Percentiles rank a stretch among this genome's conserved stretches.
Conservation (phyloP, 2,329 filamentous ascomycete genomes). For the Trichophyton verrucosum region DNA sequence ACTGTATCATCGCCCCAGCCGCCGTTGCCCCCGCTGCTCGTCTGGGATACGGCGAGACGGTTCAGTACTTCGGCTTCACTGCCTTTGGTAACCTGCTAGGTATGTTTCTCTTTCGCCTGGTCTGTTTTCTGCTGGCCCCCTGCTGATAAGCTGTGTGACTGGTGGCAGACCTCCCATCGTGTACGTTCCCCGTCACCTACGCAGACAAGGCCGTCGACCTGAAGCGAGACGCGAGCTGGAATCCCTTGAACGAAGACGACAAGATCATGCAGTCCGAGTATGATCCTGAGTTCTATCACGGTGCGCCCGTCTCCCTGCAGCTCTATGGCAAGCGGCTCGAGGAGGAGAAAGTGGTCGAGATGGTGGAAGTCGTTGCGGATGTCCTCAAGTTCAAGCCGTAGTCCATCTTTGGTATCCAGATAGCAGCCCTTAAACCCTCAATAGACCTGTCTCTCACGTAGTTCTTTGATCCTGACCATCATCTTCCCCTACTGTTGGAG, state of each 20-base stretch:
- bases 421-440: background rate
- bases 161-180: slow-evolving; percentile 18
- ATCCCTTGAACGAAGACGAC: slow-evolving; percentile 18
- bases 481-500: background rate
- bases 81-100: slow-evolving; percentile 20
- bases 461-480: no score
- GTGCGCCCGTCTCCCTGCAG: slow-evolving; percentile 21
- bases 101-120: slow-evolving; percentile 9
- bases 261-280: slow-evolving; percentile 19
- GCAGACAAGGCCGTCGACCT: slow-evolving; percentile 15
- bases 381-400: slow-evolving; percentile 11
- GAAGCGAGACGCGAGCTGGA: slow-evolving; percentile 20
- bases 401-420: background rate
- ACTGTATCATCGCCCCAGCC: slow-evolving; percentile 14
- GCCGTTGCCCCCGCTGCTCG: slow-evolving; percentile 12
- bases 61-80: slow-evolving; percentile 19
- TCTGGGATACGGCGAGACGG: slow-evolving; percentile 17
- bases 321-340: slow-evolving; percentile 19
- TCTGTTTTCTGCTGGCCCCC: background rate
- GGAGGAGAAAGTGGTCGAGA: slow-evolving; percentile 26
- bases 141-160: background rate
- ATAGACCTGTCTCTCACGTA: no score
- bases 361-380: slow-evolving; percentile 26
- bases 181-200: slow-evolving; percentile 16
- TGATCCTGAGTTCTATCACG: slow-evolving; percentile 21